Percentiles rank a stretch among this genome's conserved stretches.
phyloP scores from a whole-genome alignment of 371 early-diverging fungal genomes.

The Sporodiniella umbellata region DNA sequence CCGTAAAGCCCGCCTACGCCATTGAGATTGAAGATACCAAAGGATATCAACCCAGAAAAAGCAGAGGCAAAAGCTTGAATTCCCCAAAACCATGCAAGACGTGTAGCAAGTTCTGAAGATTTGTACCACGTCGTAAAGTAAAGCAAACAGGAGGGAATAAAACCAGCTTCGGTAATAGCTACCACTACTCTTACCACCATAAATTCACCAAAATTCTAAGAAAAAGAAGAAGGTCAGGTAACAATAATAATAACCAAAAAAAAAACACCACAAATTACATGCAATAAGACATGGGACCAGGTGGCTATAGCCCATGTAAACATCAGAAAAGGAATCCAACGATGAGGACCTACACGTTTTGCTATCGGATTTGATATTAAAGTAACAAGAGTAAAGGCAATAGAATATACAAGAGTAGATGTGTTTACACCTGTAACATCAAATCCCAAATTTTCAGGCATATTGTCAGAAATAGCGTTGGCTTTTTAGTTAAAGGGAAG shows the following conservation, averaged over 20 bases:
- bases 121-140: conserved; percentile 63
- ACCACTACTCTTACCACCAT: conserved; percentile 26
- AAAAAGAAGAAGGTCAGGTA: not conserved
- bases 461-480: conserved; percentile 44
- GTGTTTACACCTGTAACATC: conserved; percentile 36
- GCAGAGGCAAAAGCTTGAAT: conserved; percentile 56
- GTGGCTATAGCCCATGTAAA: conserved; percentile 57
- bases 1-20: conserved; percentile 54
- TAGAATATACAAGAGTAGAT: conserved; percentile 28
- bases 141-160: conserved; percentile 55
- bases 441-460: conserved; percentile 39
- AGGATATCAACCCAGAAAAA: conserved; percentile 55
- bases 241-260: not conserved
- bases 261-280: conserved; percentile 10
- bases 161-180: conserved; percentile 51
- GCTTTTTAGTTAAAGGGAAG: conserved; percentile 11
- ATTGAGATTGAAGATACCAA: conserved; percentile 50
- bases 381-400: conserved; percentile 35
- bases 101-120: conserved; percentile 51
- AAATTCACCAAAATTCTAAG: conserved; percentile 24
- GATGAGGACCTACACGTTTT: conserved; percentile 51
- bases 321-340: conserved; percentile 62
- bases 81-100: conserved; percentile 61
- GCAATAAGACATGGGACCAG: conserved; percentile 34
- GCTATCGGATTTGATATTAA: conserved; percentile 49